These are phyloP conservation scores for Chamaenerion angustifolium DNA, from an alignment of 345 rosid genomes.

Conservation along the genomic window DNA sequence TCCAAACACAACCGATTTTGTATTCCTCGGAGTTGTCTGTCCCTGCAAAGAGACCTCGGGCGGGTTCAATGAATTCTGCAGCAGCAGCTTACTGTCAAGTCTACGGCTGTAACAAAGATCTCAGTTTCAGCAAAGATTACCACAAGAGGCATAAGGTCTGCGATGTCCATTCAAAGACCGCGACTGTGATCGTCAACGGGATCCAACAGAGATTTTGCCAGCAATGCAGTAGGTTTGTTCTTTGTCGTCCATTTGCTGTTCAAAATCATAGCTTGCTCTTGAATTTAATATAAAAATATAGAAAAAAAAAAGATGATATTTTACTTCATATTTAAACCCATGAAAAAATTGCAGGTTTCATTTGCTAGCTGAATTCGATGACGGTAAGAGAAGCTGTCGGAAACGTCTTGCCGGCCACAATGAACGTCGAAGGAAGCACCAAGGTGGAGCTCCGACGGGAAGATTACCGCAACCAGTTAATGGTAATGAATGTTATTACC, in stretches of 20 bases:
- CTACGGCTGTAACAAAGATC: slow-evolving; percentile 42
- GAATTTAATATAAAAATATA: no score
- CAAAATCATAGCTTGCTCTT: no score
- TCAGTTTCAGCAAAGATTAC: slow-evolving; percentile 40
- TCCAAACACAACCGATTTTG: slow-evolving; percentile 9
- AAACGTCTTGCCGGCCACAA: slow-evolving; percentile 84
- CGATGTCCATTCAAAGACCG: slow-evolving; percentile 41
- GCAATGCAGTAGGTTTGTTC: slow-evolving; percentile 45
- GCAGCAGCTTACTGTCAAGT: slow-evolving; percentile 32
- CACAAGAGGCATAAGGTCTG: slow-evolving; percentile 50
- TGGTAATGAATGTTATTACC: slow-evolving; percentile 8
- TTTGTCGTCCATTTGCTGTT: neutral
- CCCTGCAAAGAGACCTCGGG: slow-evolving; percentile 19
- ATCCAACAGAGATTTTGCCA: slow-evolving; percentile 49
- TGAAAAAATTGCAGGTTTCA: slow-evolving; percentile 48
- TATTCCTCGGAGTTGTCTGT: slow-evolving; percentile 8
- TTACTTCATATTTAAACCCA: no score
- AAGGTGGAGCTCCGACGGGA: slow-evolving; percentile 23
- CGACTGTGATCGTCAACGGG: slow-evolving; percentile 42
- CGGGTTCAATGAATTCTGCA: slow-evolving; percentile 14
- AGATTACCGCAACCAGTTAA: slow-evolving; percentile 34
- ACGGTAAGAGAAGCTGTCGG: slow-evolving; percentile 78
- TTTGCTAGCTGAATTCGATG: slow-evolving; percentile 80
- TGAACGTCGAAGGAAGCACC: slow-evolving; percentile 81
- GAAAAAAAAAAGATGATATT: no score